Base-by-base conservation (phyloP, 2,329 filamentous ascomycete species). In the Cladophialophora psammophila region DNA sequence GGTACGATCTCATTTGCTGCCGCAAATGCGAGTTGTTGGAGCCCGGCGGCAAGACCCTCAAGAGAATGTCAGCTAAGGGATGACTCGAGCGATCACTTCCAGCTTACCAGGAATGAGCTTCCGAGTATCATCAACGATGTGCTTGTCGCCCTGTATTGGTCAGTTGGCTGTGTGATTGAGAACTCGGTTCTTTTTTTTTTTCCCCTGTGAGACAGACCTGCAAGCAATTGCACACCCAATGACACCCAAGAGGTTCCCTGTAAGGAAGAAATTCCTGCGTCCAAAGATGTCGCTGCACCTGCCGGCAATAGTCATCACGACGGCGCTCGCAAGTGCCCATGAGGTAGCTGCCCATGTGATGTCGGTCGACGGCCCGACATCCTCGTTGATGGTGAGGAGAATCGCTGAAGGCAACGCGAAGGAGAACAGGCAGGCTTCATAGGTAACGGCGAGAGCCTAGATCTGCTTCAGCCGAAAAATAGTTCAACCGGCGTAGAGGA, bases 251-350 rank as follows among this genome's bases (percentile, higher is more conserved):
- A 56, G 13, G 35, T 69, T 66, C n/a, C 63, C 67, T 9, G 15
- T 3, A 18, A 69, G 31, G 52, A 64, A 60, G 34, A 63, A 69
- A 45, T 66, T 63, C 13, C 63, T 36, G 1, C 64, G 67, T 15
- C 67, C 67, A 48, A 60, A 69, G 31, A 69, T 66, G 53, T 69
- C 67, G 34, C 67, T 64, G 15, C 42, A 58, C 38, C 54, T 35
- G n/a, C 67, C 67, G 8, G 64, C 67, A 15, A 69, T 42, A 18
- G 63, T 65, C 56, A 55, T 58, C 1, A 63, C 59, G 5, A 64
- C 67, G 1, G 53, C 64, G 52, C 35, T 57, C 10, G 59, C 31
- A 15, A 69, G 50, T 9, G 63, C 8, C 67, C 60, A 66, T 12
- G 67, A n/a, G 9, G 64, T 66, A 7, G 63, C 48, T 8, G 45